Conservation (phyloP, 345 rosid genomes). For the Angophora floribunda region DNA sequence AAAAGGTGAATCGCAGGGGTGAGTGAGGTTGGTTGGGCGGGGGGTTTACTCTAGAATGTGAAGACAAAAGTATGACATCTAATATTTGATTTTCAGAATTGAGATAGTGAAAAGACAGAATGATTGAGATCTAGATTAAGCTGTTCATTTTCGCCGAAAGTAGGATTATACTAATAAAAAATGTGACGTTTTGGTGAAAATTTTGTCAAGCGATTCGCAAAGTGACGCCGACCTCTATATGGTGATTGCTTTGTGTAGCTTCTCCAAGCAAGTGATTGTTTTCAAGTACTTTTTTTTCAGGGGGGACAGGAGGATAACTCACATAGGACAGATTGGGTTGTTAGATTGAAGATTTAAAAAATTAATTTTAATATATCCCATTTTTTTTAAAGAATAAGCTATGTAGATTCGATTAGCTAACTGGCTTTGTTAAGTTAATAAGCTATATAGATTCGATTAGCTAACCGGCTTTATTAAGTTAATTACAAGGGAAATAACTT, state of each 20-base stretch:
- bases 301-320: not conserved
- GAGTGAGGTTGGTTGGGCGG: not conserved
- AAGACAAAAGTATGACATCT: not conserved
- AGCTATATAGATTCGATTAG: too few species aligned
- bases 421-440: rapidly evolving
- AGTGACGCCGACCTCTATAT: rapidly evolving
- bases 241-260: rapidly evolving
- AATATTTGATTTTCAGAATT: not conserved
- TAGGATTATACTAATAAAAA: not conserved
- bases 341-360: too few species aligned
- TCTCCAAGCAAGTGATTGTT: not conserved
- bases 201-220: rapidly evolving
- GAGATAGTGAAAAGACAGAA: not conserved
- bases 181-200: rapidly evolving
- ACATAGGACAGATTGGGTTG: not conserved
- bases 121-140: not conserved
- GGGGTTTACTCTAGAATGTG: not conserved
- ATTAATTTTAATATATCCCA: too few species aligned
- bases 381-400: too few species aligned
- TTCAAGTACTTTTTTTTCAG: not conserved
- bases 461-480: rapidly evolving
- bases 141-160: not conserved
- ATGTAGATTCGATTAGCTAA: too few species aligned
- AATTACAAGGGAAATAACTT: too few species aligned
- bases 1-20: not conserved